Base-by-base conservation (phyloP, 305 asterid species). In the Fraxinus floribunda region DNA sequence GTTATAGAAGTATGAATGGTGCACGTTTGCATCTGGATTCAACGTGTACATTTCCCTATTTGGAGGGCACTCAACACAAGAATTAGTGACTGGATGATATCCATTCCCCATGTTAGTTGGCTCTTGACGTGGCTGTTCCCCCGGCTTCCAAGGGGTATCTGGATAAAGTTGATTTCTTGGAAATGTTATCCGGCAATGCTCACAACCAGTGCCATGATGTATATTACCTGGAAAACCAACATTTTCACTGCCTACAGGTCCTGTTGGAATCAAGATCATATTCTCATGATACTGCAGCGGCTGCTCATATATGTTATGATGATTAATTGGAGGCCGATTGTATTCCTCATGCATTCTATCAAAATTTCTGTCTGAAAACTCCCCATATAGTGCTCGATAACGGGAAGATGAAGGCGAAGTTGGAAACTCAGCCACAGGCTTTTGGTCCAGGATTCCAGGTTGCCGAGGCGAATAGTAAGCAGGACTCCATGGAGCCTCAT, bases 401-500 rank as follows among this genome's bases (percentile, higher is more conserved):
- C 94, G 97, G 60, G 87, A 81, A 4, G 98, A 92, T 24, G 99
- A 93, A 77, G 99, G 99, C 15, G 99, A 96, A 78, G 92, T 87
- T 13, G 97, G 95, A 90, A 85, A 85, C 49, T 95, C 99, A 24
- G 81, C 80, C 83, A 86, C 78, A 22, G 87, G 96, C 71, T 97
- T 91, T 86, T 90, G 97, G 81, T 94, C 97, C 11, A 85, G 88
- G 77, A 46, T 82, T 35, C 88, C 93, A 70, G 90, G 88, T 49
- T 94, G 98, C 89, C 97, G 89, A 2, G 98, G 99, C 36, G 99
- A 96, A 84, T 93, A 93, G 82, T 92, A 94, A 44, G 91, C 96
- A 38, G 99, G 98, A 84, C 99, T 96, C 99, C 98, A 96, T 2
- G 98, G 97, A 82, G 98, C 91, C 80, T 96, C 99, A 94, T 93